phyloP scores from a whole-genome alignment of 169 alveolate genomes.

The Cryptosporidium baileyi region DNA sequence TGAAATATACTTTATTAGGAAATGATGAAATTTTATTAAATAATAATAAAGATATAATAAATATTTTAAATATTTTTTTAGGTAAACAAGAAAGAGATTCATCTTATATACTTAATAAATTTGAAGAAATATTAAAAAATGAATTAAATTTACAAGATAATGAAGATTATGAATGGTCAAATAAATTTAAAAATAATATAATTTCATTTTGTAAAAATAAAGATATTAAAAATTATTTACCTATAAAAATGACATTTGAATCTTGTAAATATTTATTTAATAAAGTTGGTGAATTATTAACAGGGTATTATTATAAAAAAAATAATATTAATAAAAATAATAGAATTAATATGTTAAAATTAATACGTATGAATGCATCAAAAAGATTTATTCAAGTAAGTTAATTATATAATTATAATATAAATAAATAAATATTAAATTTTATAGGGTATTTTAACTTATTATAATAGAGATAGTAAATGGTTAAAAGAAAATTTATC shows the following conservation, averaged over 20 bases:
- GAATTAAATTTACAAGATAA: neutral
- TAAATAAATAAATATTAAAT: neutral
- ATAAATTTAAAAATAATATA: neutral
- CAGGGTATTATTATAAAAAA: slow-evolving; percentile 4
- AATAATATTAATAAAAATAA: neutral
- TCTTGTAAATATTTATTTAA: slow-evolving; percentile 11
- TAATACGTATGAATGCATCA: neutral
- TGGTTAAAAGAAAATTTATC: slow-evolving; percentile 3
- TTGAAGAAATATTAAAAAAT: neutral
- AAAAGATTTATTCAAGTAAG: slow-evolving; percentile 52
- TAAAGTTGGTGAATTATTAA: neutral
- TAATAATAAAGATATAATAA: neutral
- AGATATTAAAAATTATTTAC: neutral
- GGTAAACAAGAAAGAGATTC: slow-evolving; percentile 56
- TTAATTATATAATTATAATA: neutral
- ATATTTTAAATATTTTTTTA: neutral
- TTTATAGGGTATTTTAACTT: slow-evolving; percentile 21
- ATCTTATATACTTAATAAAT: neutral
- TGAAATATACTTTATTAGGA: neutral
- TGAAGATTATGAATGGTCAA: too few relatives aligned
- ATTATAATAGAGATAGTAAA: slow-evolving; percentile 8
- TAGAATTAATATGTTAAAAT: neutral
- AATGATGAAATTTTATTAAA: neutral
- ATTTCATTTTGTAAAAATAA: neutral
- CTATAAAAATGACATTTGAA: neutral